phyloP scores from a whole-genome alignment of 1,284 basidiomycete genomes.

The Xerocomus amazonicus region DNA sequence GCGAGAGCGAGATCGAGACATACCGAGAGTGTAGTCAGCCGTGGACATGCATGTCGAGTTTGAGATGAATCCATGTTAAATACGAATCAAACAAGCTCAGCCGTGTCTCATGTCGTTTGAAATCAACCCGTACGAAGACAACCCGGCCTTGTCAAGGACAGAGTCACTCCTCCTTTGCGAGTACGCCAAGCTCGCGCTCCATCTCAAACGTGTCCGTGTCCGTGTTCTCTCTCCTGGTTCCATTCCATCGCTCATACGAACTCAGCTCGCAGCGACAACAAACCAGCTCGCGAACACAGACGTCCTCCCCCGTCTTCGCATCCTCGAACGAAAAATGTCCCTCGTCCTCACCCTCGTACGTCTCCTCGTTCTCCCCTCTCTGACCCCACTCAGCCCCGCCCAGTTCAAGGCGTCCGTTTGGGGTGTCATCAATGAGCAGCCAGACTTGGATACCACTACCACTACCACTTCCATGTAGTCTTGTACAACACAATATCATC shows the following conservation, averaged over 20 bases:
- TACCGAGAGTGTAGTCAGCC: constrained; percentile 71
- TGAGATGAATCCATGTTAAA: no score
- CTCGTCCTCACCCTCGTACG: constrained; percentile 79
- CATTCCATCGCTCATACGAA: neutral
- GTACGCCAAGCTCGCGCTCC: constrained; percentile 70
- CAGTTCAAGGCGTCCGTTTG: constrained; percentile 95
- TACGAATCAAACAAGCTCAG: no score
- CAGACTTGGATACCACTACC: constrained; percentile 35
- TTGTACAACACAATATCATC: constrained; percentile 15
- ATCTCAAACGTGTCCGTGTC: constrained; percentile 63
- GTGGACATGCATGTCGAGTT: neutral
- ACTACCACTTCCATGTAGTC: constrained; percentile 15
- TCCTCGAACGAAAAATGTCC: constrained; percentile 92
- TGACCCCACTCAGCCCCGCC: neutral
- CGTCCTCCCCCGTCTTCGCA: constrained; percentile 75
- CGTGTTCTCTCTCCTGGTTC: neutral
- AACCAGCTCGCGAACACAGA: constrained; percentile 61
- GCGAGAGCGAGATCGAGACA: constrained; percentile 28
- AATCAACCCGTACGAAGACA: constrained; percentile 62
- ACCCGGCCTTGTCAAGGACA: constrained; percentile 57
- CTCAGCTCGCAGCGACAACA: constrained; percentile 55
- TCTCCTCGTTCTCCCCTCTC: neutral
- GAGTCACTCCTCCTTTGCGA: constrained; percentile 78
- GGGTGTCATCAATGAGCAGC: constrained; percentile 88
- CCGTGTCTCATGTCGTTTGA: constrained; percentile 33